A percentile compares a stretch with the other conserved stretches of the same genome.
phyloP scores from a whole-genome alignment of 495 filamentous ascomycete species.

The Xylaria flabelliformis region DNA sequence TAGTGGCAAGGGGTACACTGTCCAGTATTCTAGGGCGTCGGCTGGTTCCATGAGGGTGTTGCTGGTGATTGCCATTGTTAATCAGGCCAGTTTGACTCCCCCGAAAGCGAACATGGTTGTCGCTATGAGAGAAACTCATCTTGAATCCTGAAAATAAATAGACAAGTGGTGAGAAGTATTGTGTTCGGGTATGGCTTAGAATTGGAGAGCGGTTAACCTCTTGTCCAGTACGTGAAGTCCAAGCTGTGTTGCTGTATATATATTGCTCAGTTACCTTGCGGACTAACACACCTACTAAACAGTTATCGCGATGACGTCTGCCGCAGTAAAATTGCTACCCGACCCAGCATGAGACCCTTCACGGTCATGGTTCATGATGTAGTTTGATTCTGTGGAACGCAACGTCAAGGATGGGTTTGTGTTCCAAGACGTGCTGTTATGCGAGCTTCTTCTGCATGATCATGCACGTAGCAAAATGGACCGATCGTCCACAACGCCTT shows the following conservation, averaged over 20 bases:
- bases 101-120: conserved; percentile 2
- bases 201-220: neutral
- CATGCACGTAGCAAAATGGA: neutral
- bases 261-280: neutral
- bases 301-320: neutral
- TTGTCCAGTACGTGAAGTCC: too few species aligned
- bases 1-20: conserved; percentile 20
- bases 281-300: neutral
- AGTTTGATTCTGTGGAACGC: neutral
- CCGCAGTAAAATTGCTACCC: neutral
- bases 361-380: neutral
- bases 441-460: neutral
- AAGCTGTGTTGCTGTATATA: neutral
- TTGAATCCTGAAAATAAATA: neutral
- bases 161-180: neutral
- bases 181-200: too few species aligned
- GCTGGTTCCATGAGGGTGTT: neutral
- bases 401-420: neutral
- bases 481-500: neutral
- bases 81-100: neutral
- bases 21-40: neutral
- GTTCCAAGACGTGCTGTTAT: neutral
- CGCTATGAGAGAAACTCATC: neutral
- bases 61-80: neutral
- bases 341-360: neutral